These are phyloP conservation scores for Backusella westeae DNA, from an alignment of 192 early-diverging fungal species.

Conservation along the genomic window DNA sequence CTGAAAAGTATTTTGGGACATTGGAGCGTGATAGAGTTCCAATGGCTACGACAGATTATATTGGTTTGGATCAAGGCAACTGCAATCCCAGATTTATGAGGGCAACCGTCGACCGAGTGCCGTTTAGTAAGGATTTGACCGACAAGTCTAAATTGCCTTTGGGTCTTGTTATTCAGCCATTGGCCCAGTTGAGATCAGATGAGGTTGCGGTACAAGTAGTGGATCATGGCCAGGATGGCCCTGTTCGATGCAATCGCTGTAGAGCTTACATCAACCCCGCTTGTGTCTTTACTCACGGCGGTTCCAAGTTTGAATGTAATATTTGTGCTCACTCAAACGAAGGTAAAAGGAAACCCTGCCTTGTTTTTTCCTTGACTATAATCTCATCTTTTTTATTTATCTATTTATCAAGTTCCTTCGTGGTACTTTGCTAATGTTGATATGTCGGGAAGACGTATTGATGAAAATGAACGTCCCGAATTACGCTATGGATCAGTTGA, in stretches of 20 bases:
- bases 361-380: background rate
- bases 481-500: constrained; percentile 89
- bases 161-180: constrained; percentile 87
- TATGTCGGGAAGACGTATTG: constrained; percentile 86
- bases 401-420: constrained; percentile 55
- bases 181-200: constrained; percentile 83
- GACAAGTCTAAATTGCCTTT: constrained; percentile 80
- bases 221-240: constrained; percentile 87
- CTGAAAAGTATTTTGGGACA: constrained; percentile 72
- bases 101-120: constrained; percentile 87
- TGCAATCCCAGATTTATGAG: constrained; percentile 90
- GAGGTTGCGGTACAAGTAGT: constrained; percentile 87
- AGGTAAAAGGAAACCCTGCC: constrained; percentile 35
- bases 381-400: background rate
- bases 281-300: constrained; percentile 86
- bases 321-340: constrained; percentile 87
- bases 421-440: constrained; percentile 96
- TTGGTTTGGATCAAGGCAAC: constrained; percentile 89
- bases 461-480: constrained; percentile 86
- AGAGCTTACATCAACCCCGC: constrained; percentile 94
- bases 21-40: constrained; percentile 69
- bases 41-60: constrained; percentile 78
- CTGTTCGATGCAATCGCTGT: constrained; percentile 89
- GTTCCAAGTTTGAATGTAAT: constrained; percentile 90
- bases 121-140: constrained; percentile 79